Conservation (phyloP, 2,329 filamentous ascomycete species). For the Apiospora sp. region DNA sequence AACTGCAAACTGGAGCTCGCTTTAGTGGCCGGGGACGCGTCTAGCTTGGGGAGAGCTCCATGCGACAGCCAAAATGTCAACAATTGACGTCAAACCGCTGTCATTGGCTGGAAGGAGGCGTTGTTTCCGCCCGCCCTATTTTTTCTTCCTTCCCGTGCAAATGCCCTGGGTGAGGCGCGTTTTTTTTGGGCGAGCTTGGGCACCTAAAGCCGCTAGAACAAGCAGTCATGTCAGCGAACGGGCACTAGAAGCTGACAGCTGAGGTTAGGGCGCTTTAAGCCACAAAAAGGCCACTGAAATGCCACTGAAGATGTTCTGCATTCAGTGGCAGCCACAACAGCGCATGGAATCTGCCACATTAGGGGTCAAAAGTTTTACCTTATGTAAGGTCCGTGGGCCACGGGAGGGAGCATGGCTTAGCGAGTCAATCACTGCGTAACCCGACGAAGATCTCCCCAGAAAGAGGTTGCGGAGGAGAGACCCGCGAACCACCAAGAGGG, state of each 20-base stretch:
- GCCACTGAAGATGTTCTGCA: slow-evolving; percentile 10
- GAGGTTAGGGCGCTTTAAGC: neutral
- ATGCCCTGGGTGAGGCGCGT: neutral
- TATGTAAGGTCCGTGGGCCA: neutral
- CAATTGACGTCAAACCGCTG: slow-evolving; percentile 26
- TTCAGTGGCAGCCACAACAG: neutral
- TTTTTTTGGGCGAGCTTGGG: neutral
- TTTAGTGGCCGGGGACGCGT: neutral
- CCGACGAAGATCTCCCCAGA: slow-evolving; percentile 13
- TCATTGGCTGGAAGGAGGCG: neutral
- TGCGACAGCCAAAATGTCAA: slow-evolving; percentile 25
- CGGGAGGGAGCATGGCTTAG: neutral
- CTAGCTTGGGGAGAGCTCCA: neutral
- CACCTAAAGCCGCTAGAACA: neutral
- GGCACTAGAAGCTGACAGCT: slow-evolving; percentile 4
- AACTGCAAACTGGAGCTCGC: slow-evolving; percentile 7
- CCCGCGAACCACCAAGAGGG: slow-evolving; percentile 12
- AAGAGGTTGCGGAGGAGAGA: slow-evolving; percentile 14
- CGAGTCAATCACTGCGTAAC: neutral
- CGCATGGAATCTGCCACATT: neutral
- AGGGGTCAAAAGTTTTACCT: neutral
- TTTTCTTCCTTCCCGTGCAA: slow-evolving; percentile 1
- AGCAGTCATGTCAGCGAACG: no score
- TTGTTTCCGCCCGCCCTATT: slow-evolving; percentile 4
- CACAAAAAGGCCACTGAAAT: neutral